Evolutionary conservation across 768 basidiomycete species (phyloP).

Genomic region (Phanerodontia chrysosporium): DNA sequence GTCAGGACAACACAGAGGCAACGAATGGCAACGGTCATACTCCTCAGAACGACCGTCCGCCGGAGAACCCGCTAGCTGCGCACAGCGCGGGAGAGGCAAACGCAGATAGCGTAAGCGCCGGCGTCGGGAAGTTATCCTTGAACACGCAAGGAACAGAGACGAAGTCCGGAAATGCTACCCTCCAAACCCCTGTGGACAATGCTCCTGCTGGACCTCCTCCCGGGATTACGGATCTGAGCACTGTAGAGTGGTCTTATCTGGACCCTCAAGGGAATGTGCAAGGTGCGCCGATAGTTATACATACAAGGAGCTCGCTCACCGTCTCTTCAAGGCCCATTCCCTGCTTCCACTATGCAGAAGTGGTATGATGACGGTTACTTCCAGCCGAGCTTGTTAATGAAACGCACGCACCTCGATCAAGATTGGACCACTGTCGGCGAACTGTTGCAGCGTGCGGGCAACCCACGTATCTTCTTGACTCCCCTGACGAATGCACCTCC

Average conservation of each 20-base stretch:
- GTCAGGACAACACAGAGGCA: neutral
- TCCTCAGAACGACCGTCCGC: neutral
- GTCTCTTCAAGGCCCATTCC: slow-evolving; percentile 70
- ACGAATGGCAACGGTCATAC: neutral
- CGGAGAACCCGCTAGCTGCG: neutral
- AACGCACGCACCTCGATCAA: slow-evolving; percentile 64
- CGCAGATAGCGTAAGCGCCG: neutral
- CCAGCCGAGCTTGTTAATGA: slow-evolving; percentile 75
- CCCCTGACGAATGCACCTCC: slow-evolving; percentile 41
- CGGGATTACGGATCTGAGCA: slow-evolving; percentile 48
- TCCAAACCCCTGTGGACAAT: neutral
- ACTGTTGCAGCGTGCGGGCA: slow-evolving; percentile 48
- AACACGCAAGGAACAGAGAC: neutral
- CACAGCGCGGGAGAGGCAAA: neutral
- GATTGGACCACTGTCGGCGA: slow-evolving; percentile 67
- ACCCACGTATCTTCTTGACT: slow-evolving; percentile 62
- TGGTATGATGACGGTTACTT: slow-evolving; percentile 94
- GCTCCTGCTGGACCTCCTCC: slow-evolving; percentile 29
- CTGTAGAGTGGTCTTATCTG: slow-evolving; percentile 85
- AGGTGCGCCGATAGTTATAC: slow-evolving; percentile 43
- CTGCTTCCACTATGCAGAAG: slow-evolving; percentile 86
- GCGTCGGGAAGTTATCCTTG: slow-evolving; percentile 6
- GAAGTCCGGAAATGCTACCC: neutral
- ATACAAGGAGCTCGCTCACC: neutral
- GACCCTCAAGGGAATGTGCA: slow-evolving; percentile 91